A percentile compares a stretch with the other conserved stretches of the same genome.
Evolutionary conservation across 2,329 filamentous ascomycete genomes (phyloP).

Genomic region (Macroventuria anomochaeta): DNA sequence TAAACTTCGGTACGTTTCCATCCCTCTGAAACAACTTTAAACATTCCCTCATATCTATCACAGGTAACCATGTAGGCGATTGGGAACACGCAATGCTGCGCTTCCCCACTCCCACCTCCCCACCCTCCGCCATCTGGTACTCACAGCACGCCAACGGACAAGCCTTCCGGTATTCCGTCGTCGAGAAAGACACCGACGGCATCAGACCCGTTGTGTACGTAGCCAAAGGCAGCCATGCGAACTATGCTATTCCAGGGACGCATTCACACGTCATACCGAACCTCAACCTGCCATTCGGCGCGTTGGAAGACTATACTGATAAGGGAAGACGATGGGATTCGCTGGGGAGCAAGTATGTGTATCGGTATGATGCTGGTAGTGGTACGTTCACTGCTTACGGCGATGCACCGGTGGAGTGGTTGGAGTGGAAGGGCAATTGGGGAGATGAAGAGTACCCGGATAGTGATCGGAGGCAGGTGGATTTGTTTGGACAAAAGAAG

Average conservation of each 20-base stretch:
- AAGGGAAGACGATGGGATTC: slow-evolving; percentile 68
- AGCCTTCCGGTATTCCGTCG: slow-evolving; percentile 65
- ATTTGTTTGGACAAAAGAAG: slow-evolving; percentile 54
- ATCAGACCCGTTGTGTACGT: slow-evolving; percentile 64
- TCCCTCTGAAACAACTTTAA: too few species aligned
- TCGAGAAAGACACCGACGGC: slow-evolving; percentile 63
- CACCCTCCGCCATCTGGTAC: slow-evolving; percentile 65
- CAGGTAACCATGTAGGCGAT: slow-evolving; percentile 67
- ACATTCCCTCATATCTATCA: not conserved
- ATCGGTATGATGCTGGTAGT: slow-evolving; percentile 56
- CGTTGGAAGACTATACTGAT: slow-evolving; percentile 62
- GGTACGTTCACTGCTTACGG: slow-evolving; percentile 58
- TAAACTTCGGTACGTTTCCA: slow-evolving; percentile 53
- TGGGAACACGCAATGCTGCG: slow-evolving; percentile 74
- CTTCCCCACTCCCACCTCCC: slow-evolving; percentile 58
- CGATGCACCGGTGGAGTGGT: slow-evolving; percentile 58
- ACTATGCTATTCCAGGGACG: slow-evolving; percentile 65
- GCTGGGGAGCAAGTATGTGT: slow-evolving; percentile 61
- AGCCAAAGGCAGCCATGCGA: slow-evolving; percentile 68
- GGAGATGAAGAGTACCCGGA: slow-evolving; percentile 66
- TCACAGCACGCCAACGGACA: slow-evolving; percentile 68
- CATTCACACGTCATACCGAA: slow-evolving; percentile 70
- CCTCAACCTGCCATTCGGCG: slow-evolving; percentile 61
- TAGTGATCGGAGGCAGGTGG: slow-evolving; percentile 58
- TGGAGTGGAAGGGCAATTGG: slow-evolving; percentile 66